Percentiles rank a stretch among this genome's conserved stretches.
Evolutionary conservation across 2,329 filamentous ascomycete species (phyloP).

Genomic region (Plectosphaerella plurivora): DNA sequence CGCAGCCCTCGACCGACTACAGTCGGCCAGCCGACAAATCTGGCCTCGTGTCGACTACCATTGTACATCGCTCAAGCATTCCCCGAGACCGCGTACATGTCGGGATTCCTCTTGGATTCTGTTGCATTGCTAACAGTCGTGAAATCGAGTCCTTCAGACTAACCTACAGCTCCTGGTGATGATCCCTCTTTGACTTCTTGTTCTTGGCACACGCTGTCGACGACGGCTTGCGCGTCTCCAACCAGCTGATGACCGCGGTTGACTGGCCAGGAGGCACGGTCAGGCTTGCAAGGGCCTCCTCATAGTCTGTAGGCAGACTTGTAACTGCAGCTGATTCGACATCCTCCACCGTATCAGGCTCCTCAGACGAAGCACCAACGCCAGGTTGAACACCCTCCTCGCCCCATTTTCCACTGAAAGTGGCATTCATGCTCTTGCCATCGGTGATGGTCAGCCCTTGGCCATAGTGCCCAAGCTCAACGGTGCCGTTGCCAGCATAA

Average conservation of each 20-base stretch:
- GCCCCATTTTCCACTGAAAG: constrained; percentile 1
- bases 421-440: constrained; percentile 3
- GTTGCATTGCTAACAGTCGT: no score
- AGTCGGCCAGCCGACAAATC: no score
- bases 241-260: not conserved
- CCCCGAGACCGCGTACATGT: no score
- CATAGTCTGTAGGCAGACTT: not conserved
- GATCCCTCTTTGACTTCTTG: not conserved
- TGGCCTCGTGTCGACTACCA: no score
- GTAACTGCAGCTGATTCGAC: not conserved
- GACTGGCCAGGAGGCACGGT: not conserved
- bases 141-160: no score
- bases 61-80: no score
- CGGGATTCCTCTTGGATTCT: no score
- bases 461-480: constrained; percentile 1
- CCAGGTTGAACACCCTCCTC: not conserved
- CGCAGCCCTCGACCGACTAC: no score
- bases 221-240: not conserved
- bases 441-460: not conserved
- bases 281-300: not conserved
- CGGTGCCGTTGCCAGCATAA: constrained; percentile 1
- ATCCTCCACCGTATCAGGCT: not conserved
- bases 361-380: not conserved
- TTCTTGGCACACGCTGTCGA: not conserved
- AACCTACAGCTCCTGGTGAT: constrained; percentile 5